A percentile compares a stretch with the other conserved stretches of the same genome.
Evolutionary conservation across 139 green algal species (phyloP).

Genomic region (Coelastrella sp.): DNA sequence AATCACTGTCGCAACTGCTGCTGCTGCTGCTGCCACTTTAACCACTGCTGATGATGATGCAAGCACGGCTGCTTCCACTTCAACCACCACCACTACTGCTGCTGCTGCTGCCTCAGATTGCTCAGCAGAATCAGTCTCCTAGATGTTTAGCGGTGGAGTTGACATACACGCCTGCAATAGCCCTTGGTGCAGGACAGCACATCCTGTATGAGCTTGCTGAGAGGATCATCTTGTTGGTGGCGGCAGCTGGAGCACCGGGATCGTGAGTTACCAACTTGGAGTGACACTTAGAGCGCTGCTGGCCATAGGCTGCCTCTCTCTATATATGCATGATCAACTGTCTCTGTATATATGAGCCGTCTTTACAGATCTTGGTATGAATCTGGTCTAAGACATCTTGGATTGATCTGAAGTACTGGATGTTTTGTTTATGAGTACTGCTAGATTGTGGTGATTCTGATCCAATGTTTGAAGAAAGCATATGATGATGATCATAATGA

Average conservation of each 20-base stretch:
- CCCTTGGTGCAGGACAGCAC: neutral
- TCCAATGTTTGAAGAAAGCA: neutral
- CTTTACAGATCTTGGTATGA: too few relatives aligned
- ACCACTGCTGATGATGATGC: neutral
- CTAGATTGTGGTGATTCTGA: neutral
- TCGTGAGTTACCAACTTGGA: neutral
- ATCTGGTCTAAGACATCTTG: too few relatives aligned
- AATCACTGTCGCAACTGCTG: neutral
- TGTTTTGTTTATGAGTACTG: neutral
- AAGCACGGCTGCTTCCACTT: neutral
- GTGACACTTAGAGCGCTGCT: neutral
- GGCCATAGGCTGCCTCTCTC: too few relatives aligned
- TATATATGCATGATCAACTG: too few relatives aligned
- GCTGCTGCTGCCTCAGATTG: neutral
- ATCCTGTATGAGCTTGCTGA: constrained; percentile 28
- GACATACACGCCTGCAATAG: constrained; percentile 2
- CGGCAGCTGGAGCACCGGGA: neutral
- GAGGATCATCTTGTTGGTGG: neutral
- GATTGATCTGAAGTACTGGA: neutral
- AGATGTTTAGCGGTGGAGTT: constrained; percentile 35
- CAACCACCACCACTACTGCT: too few relatives aligned
- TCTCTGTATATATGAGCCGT: too few relatives aligned
- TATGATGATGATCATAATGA: neutral
- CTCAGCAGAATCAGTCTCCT: neutral
- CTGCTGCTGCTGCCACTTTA: neutral